Evolutionary conservation across 2,329 filamentous ascomycete genomes (phyloP), one percentile per base, ranked within the genome.

Genomic region (Lasiodiplodia hormozganensis): DNA sequence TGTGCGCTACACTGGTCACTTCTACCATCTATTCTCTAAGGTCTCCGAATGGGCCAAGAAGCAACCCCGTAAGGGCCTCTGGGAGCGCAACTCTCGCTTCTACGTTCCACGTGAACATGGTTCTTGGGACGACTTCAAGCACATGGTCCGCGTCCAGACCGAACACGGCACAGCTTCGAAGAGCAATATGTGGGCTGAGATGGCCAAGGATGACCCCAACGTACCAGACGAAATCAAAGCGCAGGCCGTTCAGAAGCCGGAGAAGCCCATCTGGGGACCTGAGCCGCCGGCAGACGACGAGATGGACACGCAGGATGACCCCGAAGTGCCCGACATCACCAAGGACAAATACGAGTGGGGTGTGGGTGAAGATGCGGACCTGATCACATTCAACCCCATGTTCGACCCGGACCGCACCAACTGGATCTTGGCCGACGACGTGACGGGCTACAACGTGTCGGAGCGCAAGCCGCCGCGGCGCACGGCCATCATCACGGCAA

Each of bases 1-100:
- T 75, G 89, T 94, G 54, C 90, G 93, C 36, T 97, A 96, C 78
- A 96, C 92, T 0, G 93, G 94, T 43, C 93, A 97, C 80, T 95
- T 92, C 82, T 94, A 94, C 79, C 90, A 94, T 75, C 85, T 95
- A 16, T 90, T 95, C 71, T 85, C 90, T 70, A 86, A 88, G 53
- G 83, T 93, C 14, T 85, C 85, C 16, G 82, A 84, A 56, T 95
- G 91, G 89, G 88, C 89, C 2, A 85, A 85, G 68, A 78, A 87
- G 60, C 91, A 95, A 76, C 88, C 89, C 1, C 87, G 91, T 34
- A 86, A 88, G 69, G 87, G 88, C n/a, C 83, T 93, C 11, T 95
- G 92, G 92, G 92, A 95, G 77, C 88, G 92, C 58, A 90, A 88
- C 62, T 85, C 89, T 28, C 89, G 91, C 70, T 95, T 94, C 80